Evolutionary conservation across 176 grass and related monocot species (phyloP).

Genomic region (Oryza coarctata): DNA sequence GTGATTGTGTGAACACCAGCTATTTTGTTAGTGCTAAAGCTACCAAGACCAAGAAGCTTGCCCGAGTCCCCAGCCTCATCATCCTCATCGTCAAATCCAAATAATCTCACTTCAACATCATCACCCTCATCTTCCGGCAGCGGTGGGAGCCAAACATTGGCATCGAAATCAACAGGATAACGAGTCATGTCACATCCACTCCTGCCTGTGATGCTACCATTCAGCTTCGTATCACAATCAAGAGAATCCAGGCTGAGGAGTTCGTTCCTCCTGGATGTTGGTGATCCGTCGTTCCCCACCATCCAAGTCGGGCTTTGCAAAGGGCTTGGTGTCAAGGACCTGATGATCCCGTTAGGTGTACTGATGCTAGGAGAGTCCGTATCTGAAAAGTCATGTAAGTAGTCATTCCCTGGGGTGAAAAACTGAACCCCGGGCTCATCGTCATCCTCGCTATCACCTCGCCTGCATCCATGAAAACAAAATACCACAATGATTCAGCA

Average conservation of each 20-base stretch:
- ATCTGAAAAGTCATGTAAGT: constrained; percentile 68
- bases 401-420: constrained; percentile 58
- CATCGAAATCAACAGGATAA: constrained; percentile 45
- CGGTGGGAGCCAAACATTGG: constrained; percentile 57
- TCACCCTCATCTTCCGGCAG: constrained; percentile 58
- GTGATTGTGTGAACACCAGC: constrained; percentile 32
- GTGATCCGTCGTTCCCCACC: constrained; percentile 28
- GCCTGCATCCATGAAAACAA: constrained; percentile 44
- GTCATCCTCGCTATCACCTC: constrained; percentile 41
- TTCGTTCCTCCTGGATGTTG: constrained; percentile 37
- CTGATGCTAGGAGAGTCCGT: constrained; percentile 63
- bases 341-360: constrained; percentile 44
- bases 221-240: constrained; percentile 30
- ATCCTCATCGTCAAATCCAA: constrained; percentile 60
- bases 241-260: constrained; percentile 51
- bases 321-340: constrained; percentile 49
- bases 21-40: constrained; percentile 38
- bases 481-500: constrained; percentile 2
- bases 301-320: constrained; percentile 53
- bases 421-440: constrained; percentile 57
- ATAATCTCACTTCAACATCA: constrained; percentile 50
- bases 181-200: constrained; percentile 8
- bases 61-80: constrained; percentile 52
- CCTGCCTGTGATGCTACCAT: neutral
- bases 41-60: constrained; percentile 41